A percentile compares a stretch with the other conserved stretches of the same genome.
Evolutionary conservation across 306 rosid species (phyloP).

Genomic region (Lithocarpus polystachyus): DNA sequence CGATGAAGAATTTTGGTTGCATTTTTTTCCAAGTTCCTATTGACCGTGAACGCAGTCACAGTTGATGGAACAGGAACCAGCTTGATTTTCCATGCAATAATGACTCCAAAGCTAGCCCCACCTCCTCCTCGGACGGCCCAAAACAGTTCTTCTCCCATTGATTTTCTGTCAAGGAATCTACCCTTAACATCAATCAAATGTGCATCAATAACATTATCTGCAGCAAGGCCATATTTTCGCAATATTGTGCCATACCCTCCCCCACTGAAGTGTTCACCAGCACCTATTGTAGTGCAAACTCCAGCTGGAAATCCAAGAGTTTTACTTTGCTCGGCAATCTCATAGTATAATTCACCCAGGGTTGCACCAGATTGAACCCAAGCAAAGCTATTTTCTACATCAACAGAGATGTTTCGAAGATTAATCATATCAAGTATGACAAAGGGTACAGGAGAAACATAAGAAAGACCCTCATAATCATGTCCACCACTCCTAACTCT

Average conservation of each 20-base stretch:
- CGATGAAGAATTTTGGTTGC: constrained; percentile 13
- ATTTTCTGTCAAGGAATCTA: constrained; percentile 2
- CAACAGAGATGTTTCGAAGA: neutral
- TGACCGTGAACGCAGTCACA: constrained; percentile 16
- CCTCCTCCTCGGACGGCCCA: constrained; percentile 31
- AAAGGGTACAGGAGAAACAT: constrained; percentile 10
- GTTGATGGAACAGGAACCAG: constrained; percentile 13
- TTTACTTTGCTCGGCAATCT: constrained; percentile 4
- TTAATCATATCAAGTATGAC: constrained; percentile 13
- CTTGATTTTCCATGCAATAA: constrained; percentile 19
- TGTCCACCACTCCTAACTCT: constrained; percentile 25
- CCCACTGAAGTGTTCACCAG: constrained; percentile 18
- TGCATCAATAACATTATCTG: neutral
- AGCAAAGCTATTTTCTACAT: neutral
- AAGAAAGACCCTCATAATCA: constrained; percentile 27
- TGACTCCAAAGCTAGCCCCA: constrained; percentile 17
- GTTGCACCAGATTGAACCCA: constrained; percentile 22
- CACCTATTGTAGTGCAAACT: neutral
- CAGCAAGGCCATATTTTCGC: constrained; percentile 17
- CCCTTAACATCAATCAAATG: constrained; percentile 9
- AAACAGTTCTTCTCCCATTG: constrained; percentile 27
- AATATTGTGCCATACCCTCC: constrained; percentile 11
- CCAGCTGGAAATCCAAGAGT: constrained; percentile 18
- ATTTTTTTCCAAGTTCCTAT: constrained; percentile 7
- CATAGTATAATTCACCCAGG: constrained; percentile 11